Base-by-base conservation (phyloP, 371 early-diverging fungal species). In the Nematocida minor region DNA sequence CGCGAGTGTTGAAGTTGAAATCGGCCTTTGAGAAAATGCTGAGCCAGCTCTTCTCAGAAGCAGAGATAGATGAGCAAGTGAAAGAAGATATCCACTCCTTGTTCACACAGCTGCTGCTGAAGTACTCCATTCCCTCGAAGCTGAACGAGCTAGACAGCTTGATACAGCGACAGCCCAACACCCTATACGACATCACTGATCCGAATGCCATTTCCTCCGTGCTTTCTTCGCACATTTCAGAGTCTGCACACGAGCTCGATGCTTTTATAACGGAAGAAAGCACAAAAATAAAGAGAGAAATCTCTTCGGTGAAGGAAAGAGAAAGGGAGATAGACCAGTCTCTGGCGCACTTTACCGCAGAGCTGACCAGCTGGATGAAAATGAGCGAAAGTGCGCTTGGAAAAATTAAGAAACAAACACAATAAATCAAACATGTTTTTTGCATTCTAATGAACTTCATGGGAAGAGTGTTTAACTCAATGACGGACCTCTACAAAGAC, bases 401-500 rank as follows among this genome's bases (percentile, higher is more conserved):
- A 31, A 29, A 68, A 32, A 68, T 68, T 51, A 68, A 68, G 55
- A 68, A 55, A 68, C 55, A 68, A 53, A 55, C 55, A 55, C 69
- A 74, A 62, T 74, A 74, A 60, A 62, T 62, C 16, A 44, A 53
- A 62, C 25, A 62, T 62, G 63, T 57, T 74, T 74, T 74, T 62
- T 69, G 42, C 55, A 60, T 41, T 55, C 22, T 25, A n/a, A 84
- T 84, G 85, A 83, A 82, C 51, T 62, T 84, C 55, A 79, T 83
- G 41, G 80, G 77, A 22, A 82, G 81, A 67, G 82, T 87, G 18
- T 86, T 88, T 57, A 90, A 90, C 22, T 88, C 92, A 14, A 91
- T 95, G 36, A 88, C 90, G 78, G 91, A 90, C 78, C 90, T 97
- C 82, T 96, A 95, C 87, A 92, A 90, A 71, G 94, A 93, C 80